phyloP scores from a whole-genome alignment of 208 protist genomes.

The Polymyxa betae region DNA sequence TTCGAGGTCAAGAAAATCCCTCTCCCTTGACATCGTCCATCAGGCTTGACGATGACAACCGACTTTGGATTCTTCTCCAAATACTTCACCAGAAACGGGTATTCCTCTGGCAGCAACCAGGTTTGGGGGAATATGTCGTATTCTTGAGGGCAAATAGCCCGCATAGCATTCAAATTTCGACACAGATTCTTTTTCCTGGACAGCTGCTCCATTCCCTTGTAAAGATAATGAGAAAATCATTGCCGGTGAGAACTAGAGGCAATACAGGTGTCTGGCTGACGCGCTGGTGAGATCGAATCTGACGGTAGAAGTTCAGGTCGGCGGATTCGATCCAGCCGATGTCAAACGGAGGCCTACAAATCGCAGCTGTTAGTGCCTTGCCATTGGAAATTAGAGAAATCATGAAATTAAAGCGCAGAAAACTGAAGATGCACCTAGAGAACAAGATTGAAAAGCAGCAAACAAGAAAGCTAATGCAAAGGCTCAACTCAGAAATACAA shows the following conservation, averaged over 20 bases:
- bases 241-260: not conserved
- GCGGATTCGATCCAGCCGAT: not conserved
- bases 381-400: not conserved
- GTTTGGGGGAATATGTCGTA: constrained; percentile 23
- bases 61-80: not conserved
- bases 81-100: not conserved
- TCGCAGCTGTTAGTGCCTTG: not conserved
- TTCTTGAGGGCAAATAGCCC: not conserved
- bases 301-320: not conserved
- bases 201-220: constrained; percentile 38
- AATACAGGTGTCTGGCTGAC: not conserved
- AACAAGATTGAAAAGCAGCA: no score
- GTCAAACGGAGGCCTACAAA: no score
- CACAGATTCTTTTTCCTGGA: constrained; percentile 40
- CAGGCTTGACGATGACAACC: constrained; percentile 56
- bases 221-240: not conserved
- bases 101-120: constrained; percentile 18
- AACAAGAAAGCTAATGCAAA: no score
- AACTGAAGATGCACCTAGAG: no score
- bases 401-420: not conserved
- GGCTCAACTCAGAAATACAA: no score
- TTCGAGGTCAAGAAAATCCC: constrained; percentile 33
- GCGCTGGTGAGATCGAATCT: not conserved
- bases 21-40: constrained; percentile 20
- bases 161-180: constrained; percentile 49